Conservation (phyloP, 2,329 filamentous ascomycete species). For the Aaosphaeria pasadenensis region DNA sequence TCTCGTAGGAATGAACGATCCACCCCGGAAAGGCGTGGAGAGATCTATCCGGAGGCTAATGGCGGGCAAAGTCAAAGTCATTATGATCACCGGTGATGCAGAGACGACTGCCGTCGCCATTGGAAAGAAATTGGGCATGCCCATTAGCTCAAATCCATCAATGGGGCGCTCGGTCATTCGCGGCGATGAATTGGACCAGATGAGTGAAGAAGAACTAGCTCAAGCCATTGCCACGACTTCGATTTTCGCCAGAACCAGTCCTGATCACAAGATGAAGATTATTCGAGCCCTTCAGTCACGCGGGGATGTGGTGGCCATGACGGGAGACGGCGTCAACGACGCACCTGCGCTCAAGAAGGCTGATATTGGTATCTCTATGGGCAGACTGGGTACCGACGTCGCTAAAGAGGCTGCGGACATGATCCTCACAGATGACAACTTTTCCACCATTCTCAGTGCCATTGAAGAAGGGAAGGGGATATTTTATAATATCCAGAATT, state of each 20-base stretch:
- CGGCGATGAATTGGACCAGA: conserved; percentile 88
- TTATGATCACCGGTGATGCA: conserved; percentile 98
- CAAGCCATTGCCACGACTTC: conserved; percentile 84
- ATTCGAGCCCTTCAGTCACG: conserved; percentile 85
- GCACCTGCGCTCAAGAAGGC: conserved; percentile 95
- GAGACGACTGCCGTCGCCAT: conserved; percentile 94
- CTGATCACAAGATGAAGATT: conserved; percentile 98
- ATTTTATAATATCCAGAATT: conserved; percentile 99
- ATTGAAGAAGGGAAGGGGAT: conserved; percentile 99
- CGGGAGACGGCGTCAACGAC: conserved; percentile 96
- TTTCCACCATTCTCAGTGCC: conserved; percentile 85
- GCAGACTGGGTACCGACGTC: conserved; percentile 88
- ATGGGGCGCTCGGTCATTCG: conserved; percentile 70
- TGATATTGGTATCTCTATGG: conserved; percentile 98
- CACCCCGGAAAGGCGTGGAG: conserved; percentile 84
- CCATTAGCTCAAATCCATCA: conserved; percentile 61
- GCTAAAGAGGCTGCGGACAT: conserved; percentile 95
- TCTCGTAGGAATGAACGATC: conserved; percentile 95
- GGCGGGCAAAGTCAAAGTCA: conserved; percentile 91
- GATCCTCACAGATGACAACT: conserved; percentile 87
- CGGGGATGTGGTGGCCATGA: conserved; percentile 98
- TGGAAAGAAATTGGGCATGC: conserved; percentile 92
- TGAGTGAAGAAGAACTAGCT: conserved; percentile 81
- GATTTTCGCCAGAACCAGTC: conserved; percentile 93
- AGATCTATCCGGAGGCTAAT: conserved; percentile 85